Evolutionary conservation across 768 basidiomycete genomes (phyloP), one percentile per base, ranked within the genome.

Genomic region (Tulasnella sp.): DNA sequence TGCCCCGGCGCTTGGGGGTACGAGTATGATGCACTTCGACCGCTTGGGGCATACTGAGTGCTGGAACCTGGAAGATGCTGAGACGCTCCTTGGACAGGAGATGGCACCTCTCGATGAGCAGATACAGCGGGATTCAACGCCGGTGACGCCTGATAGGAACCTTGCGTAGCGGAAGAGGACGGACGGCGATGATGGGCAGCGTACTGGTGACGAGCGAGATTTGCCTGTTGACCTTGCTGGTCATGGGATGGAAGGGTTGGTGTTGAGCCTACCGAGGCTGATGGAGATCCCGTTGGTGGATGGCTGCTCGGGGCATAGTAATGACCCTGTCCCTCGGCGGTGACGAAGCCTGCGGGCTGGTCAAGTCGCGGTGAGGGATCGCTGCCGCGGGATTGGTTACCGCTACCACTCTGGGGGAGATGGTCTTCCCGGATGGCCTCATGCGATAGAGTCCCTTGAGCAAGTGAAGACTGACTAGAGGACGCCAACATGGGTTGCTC

Each of bases 321-420:
- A 17, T 52, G 40, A 9, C 39, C n/a, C 14, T 69, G 34, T 39
- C 7, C 35, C 34, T 59, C 52, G 52, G 11, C 32, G 26, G 52
- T 11, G 2, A 12, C 16, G 22, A 34, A 70, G 34, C 41, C 37
- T 37, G 69, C 40, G 9, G 69, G 5, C 29, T 29, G 44, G 35
- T 32, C 42, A 29, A 70, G 17, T 70, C 36, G 69, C 14, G 69
- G 69, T 26, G 69, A 70, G n/a, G 69, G 47, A 36, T 47, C 37
- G 32, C 69, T 70, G 6, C 47, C 69, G 12, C 39, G 26, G 14
- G 35, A 36, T n/a, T 36, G 39, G 12, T 34, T 36, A 11, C 64
- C 39, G 29, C 69, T 36, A 17, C 41, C 44, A 36, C 29, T 29
- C 19, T 47, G 44, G 29, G n/a, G 44, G 34, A 62, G 42, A 40